Percentiles rank a stretch among this genome's conserved stretches.
Conservation (phyloP, 257 asterid species). For the Thymus quinquecostatus region DNA sequence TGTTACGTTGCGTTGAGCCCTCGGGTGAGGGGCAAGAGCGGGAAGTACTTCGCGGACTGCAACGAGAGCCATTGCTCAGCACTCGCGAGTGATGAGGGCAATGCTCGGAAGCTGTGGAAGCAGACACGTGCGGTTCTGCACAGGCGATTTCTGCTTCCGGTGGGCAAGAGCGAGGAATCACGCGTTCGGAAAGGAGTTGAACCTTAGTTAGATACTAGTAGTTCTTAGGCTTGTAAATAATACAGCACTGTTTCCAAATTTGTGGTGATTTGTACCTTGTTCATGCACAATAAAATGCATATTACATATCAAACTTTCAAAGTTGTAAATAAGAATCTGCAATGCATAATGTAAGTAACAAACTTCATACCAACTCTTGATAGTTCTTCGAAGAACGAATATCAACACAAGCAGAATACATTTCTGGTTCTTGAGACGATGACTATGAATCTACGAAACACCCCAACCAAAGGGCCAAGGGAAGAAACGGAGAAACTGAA, state of each 20-base stretch:
- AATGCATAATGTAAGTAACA: background rate
- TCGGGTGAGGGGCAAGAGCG: conserved; percentile 52
- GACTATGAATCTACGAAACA: no score
- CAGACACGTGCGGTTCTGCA: conserved; percentile 62
- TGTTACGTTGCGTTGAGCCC: conserved; percentile 84
- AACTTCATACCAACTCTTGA: background rate
- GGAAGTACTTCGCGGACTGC: conserved; percentile 88
- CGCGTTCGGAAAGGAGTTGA: conserved; percentile 14
- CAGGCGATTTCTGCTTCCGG: conserved; percentile 50
- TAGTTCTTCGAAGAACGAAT: background rate
- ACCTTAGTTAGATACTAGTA: background rate
- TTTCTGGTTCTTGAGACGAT: no score
- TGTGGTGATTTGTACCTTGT: conserved; percentile 17
- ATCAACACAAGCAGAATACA: background rate
- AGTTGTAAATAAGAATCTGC: no score
- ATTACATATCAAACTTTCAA: no score
- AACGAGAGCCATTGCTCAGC: conserved; percentile 71
- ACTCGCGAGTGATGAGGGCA: conserved; percentile 59
- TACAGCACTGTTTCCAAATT: conserved; percentile 34
- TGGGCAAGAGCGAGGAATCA: conserved; percentile 26
- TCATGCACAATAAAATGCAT: conserved; percentile 13
- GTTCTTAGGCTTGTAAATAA: conserved; percentile 53
- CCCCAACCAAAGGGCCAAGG: no score
- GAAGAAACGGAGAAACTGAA: background rate
- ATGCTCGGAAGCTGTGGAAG: conserved; percentile 67